A percentile compares a stretch with the other conserved stretches of the same genome.
Conservation (phyloP, 768 basidiomycete genomes). For the Amanita polypyramis region DNA sequence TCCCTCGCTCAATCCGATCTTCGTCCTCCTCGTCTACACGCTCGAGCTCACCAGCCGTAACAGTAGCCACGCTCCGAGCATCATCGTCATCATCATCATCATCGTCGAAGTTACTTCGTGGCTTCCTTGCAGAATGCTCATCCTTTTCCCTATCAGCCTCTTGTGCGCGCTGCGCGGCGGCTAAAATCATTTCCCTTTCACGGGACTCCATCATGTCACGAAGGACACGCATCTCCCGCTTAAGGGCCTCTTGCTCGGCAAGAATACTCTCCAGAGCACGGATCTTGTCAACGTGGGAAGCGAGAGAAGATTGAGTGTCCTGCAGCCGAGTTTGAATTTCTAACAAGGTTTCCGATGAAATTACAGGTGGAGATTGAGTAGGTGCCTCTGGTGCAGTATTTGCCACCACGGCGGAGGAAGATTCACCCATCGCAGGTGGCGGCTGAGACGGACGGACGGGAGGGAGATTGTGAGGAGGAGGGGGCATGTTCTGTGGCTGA, state of each 20-base stretch:
- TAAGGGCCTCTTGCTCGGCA: constrained; percentile 76
- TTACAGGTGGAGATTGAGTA: constrained; percentile 12
- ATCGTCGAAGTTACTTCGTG: constrained; percentile 18
- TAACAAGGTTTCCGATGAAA: constrained; percentile 23
- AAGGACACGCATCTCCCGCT: constrained; percentile 64
- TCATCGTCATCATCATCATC: constrained; percentile 61
- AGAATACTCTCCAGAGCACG: constrained; percentile 73
- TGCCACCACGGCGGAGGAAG: constrained; percentile 3
- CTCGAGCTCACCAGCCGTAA: constrained; percentile 60
- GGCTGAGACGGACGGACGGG: constrained; percentile 42
- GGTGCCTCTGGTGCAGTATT: constrained; percentile 10
- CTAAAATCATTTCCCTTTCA: constrained; percentile 30
- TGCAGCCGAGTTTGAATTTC: constrained; percentile 76
- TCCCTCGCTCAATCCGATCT: constrained; percentile 27
- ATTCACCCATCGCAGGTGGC: background rate
- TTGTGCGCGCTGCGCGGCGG: constrained; percentile 6
- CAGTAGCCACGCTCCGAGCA: constrained; percentile 58
- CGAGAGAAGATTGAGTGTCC: constrained; percentile 74
- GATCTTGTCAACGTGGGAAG: constrained; percentile 72
- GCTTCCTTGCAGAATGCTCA: background rate
- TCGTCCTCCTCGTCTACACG: constrained; percentile 71
- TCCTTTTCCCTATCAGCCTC: constrained; percentile 12
- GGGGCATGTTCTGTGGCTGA: constrained; percentile 29
- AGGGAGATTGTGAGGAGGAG: constrained; percentile 32
- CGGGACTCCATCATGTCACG: constrained; percentile 64